phyloP scores from a whole-genome alignment of 345 rosid species.

The Iberis pinnata region DNA sequence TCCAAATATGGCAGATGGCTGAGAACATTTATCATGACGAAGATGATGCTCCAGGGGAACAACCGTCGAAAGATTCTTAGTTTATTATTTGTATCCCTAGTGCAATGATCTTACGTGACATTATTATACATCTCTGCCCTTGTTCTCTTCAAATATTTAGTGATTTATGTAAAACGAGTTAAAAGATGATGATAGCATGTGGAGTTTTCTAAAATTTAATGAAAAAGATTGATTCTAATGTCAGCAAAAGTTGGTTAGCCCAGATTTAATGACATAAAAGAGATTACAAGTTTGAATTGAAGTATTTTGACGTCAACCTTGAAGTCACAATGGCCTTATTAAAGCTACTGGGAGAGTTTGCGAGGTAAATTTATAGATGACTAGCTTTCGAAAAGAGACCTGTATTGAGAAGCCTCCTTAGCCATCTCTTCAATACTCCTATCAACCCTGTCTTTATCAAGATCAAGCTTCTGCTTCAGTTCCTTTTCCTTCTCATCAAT shows the following conservation, averaged over 20 bases:
- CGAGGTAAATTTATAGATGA: no score
- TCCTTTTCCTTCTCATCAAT: conserved; percentile 70
- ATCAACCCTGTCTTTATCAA: conserved; percentile 72
- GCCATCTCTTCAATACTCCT: conserved; percentile 69
- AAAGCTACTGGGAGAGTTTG: conserved; percentile 6
- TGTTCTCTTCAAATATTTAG: conserved; percentile 3
- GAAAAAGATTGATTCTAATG: neutral
- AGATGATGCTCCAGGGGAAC: conserved; percentile 84
- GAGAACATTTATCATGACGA: conserved; percentile 97
- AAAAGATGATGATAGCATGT: neutral
- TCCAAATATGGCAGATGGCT: conserved; percentile 99
- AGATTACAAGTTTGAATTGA: conserved; percentile 1
- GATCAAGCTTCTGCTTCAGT: conserved; percentile 60
- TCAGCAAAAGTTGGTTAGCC: neutral
- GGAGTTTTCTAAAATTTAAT: neutral
- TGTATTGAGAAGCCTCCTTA: conserved; percentile 60
- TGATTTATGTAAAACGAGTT: conserved; percentile 14
- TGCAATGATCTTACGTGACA: no score
- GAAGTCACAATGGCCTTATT: conserved; percentile 8
- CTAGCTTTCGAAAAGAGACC: conserved; percentile 38
- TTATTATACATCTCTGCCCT: no score
- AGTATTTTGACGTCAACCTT: neutral
- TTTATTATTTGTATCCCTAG: neutral
- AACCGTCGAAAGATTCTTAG: conserved; percentile 46
- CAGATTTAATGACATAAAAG: neutral